phyloP scores from a whole-genome alignment of 73 alveolate species.

The Paramecium sexaurelia region DNA sequence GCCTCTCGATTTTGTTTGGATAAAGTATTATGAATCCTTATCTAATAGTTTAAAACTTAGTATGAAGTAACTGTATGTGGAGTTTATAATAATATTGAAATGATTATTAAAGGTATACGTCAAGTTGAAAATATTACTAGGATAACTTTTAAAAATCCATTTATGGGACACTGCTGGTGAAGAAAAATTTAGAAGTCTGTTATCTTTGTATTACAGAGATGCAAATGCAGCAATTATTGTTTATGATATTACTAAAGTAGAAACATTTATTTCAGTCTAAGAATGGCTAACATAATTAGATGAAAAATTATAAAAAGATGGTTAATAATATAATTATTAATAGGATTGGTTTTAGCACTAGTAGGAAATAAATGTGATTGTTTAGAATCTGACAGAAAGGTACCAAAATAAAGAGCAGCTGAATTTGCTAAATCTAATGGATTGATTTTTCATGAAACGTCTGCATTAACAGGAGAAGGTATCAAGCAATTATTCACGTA shows the following conservation, averaged over 20 bases:
- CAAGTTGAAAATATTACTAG: background rate
- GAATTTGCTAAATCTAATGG: slow-evolving; percentile 62
- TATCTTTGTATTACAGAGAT: slow-evolving; percentile 71
- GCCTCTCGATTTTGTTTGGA: slow-evolving; percentile 52
- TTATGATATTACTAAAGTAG: slow-evolving; percentile 71
- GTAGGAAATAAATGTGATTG: slow-evolving; percentile 71
- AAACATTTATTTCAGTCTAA: slow-evolving; percentile 60
- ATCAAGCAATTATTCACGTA: slow-evolving; percentile 60
- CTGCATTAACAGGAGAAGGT: slow-evolving; percentile 73
- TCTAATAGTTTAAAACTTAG: background rate
- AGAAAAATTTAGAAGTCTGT: slow-evolving; percentile 70
- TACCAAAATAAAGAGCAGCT: slow-evolving; percentile 49
- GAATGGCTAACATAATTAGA: slow-evolving; percentile 63
- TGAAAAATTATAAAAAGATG: slow-evolving; percentile 24
- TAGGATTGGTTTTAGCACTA: slow-evolving; percentile 49
- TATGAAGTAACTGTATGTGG: slow-evolving; percentile 58
- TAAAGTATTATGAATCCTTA: background rate
- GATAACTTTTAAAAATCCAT: slow-evolving; percentile 56
- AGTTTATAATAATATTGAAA: slow-evolving; percentile 55
- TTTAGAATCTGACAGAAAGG: slow-evolving; percentile 46
- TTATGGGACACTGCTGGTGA: slow-evolving; percentile 76
- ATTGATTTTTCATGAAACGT: slow-evolving; percentile 43
- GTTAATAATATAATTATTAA: background rate
- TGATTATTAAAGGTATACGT: background rate
- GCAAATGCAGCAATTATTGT: slow-evolving; percentile 78